phyloP scores from a whole-genome alignment of 768 basidiomycete species.

The Naganishia friedmannii region DNA sequence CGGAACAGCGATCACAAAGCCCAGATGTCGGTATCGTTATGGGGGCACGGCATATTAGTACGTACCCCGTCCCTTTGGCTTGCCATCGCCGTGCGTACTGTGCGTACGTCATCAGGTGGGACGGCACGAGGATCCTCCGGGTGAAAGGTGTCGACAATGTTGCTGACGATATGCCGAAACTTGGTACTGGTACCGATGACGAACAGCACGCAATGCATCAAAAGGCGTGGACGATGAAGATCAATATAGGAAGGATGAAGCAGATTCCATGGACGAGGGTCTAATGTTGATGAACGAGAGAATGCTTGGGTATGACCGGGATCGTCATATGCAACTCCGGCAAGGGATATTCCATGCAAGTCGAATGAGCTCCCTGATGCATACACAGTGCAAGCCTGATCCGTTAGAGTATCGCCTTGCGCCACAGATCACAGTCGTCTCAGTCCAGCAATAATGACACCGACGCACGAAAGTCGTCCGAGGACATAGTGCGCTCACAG shows the following conservation, averaged over 20 bases:
- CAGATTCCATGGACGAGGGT: slow-evolving; percentile 52
- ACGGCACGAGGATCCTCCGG: too few species aligned
- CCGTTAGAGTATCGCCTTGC: slow-evolving; percentile 28
- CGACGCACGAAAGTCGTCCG: slow-evolving; percentile 78
- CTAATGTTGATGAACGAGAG: slow-evolving; percentile 55
- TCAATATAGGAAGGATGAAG: slow-evolving; percentile 55
- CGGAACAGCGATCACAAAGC: too few species aligned
- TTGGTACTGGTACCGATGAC: not conserved
- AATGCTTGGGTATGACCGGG: slow-evolving; percentile 66
- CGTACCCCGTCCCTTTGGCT: too few species aligned
- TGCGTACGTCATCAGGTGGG: too few species aligned
- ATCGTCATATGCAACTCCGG: slow-evolving; percentile 59
- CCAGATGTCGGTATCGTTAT: too few species aligned
- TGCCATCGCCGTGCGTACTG: too few species aligned
- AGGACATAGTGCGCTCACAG: slow-evolving; percentile 56
- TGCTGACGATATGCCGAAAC: not conserved
- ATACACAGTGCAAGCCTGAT: not conserved
- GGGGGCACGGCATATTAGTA: too few species aligned
- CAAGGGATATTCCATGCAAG: slow-evolving; percentile 81
- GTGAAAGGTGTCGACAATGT: too few species aligned
- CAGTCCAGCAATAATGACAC: slow-evolving; percentile 29
- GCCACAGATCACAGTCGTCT: slow-evolving; percentile 17
- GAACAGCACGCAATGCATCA: slow-evolving; percentile 13
- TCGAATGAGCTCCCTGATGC: slow-evolving; percentile 34
- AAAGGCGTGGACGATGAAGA: slow-evolving; percentile 8